These are phyloP conservation scores for Beta lomatogona DNA, from an alignment of 179 eudicot species.

Conservation along the genomic window DNA sequence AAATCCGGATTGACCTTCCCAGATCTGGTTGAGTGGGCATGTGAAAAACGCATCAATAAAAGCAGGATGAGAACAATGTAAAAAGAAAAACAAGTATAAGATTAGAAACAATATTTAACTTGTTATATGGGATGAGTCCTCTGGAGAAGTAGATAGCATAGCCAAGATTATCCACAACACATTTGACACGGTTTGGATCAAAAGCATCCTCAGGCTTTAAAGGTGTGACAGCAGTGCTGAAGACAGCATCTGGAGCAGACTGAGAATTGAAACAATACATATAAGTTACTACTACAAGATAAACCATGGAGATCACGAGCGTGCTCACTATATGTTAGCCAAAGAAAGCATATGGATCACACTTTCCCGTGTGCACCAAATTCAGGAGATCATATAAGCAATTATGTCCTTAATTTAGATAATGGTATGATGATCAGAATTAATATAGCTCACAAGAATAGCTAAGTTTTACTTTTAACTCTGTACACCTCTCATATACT, in stretches of 20 bases:
- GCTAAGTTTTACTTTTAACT: background rate
- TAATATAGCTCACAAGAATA: background rate
- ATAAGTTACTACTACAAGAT: background rate
- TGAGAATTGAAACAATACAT: conserved; percentile 27
- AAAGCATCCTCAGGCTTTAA: conserved; percentile 85
- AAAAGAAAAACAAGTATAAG: background rate
- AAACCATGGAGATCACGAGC: background rate
- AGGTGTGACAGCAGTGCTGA: conserved; percentile 94
- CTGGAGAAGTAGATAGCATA: conserved; percentile 94
- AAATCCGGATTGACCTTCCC: conserved; percentile 77
- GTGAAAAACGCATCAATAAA: background rate
- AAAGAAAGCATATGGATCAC: conserved; percentile 16
- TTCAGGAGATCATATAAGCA: background rate
- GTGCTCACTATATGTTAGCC: too few species aligned
- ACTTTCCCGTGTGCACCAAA: conserved; percentile 4
- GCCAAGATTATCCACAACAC: conserved; percentile 79
- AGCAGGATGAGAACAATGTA: background rate
- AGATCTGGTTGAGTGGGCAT: conserved; percentile 51
- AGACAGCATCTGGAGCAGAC: conserved; percentile 92
- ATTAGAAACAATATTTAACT: conserved; percentile 44
- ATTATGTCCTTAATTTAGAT: background rate
- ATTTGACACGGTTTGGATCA: conserved; percentile 93
- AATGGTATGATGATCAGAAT: background rate
- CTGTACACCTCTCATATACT: conserved; percentile 1
- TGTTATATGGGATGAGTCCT: conserved; percentile 89